Conservation (phyloP, 2,329 filamentous ascomycete genomes). For the Sphaerulina populicola region DNA sequence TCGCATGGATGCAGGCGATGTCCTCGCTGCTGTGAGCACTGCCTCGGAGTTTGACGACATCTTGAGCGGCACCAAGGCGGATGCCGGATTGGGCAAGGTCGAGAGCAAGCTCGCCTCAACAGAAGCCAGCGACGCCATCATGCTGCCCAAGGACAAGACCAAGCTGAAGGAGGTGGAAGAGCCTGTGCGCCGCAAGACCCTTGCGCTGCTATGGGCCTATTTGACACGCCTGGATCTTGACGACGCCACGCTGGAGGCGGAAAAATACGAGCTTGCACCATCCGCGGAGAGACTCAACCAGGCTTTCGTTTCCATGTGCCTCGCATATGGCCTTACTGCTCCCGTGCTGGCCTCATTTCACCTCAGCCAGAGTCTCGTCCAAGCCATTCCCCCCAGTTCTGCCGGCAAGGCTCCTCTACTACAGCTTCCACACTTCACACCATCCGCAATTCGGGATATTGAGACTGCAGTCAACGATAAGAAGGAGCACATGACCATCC, state of each 20-base stretch:
- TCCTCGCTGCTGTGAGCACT: constrained; percentile 71
- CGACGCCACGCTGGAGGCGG: constrained; percentile 65
- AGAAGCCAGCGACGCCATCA: constrained; percentile 46
- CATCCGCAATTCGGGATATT: constrained; percentile 52
- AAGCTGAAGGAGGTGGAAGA: constrained; percentile 74
- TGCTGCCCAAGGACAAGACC: constrained; percentile 65
- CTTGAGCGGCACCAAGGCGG: constrained; percentile 68
- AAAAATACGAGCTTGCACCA: constrained; percentile 84
- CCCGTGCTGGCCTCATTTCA: constrained; percentile 77
- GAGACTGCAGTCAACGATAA: constrained; percentile 47
- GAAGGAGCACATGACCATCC: constrained; percentile 64
- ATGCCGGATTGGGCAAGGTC: constrained; percentile 71
- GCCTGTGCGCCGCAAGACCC: constrained; percentile 70
- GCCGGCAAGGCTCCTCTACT: constrained; percentile 55
- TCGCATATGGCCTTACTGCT: constrained; percentile 75
- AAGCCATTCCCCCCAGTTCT: constrained; percentile 77
- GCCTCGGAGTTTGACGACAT: constrained; percentile 77
- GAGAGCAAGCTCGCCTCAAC: constrained; percentile 66
- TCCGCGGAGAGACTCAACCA: constrained; percentile 78
- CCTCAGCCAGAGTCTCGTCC: constrained; percentile 77
- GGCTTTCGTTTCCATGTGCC: constrained; percentile 75
- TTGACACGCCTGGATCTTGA: constrained; percentile 79
- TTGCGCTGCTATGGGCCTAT: constrained; percentile 91
- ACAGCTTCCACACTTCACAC: constrained; percentile 80
- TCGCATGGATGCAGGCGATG: constrained; percentile 67